Evolutionary conservation across 2,329 filamentous ascomycete genomes (phyloP), one percentile per base, ranked within the genome.

Genomic region (Fusarium albosuccineum): DNA sequence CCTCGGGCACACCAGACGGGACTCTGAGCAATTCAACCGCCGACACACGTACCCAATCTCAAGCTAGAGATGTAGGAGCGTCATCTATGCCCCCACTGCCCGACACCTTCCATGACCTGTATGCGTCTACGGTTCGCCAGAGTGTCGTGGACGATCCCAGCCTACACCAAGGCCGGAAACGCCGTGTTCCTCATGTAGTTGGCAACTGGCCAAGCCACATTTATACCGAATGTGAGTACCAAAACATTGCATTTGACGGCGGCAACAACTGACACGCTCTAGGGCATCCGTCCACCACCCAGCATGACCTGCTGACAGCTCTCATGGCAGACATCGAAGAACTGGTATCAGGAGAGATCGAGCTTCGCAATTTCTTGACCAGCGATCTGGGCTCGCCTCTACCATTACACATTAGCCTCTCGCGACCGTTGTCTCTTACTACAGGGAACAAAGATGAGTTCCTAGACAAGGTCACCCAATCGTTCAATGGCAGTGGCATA

Each of bases 181-280:
- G 96, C 41, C 87, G 91, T 59, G 92, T 89, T 49, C 94, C 95
- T 26, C 96, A 99, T 79, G 83, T 95, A 27, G 87, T 89, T 61
- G 96, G 96, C 62, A 93, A 94, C 77, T 99, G 96, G 96, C 93
- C 95, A 2, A 93, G 90, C 34, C 95, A 98, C 79, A 77, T 98
- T 45, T 98, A 97, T 77, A 83, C 97, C 58, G 95, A 98, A 82
- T 99, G 96, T 97, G 84, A 80, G 89, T 82, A 13, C 33, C 14
- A 4, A 40, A 41, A 30, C 6, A 16, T n/a, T n/a, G 13, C 6
- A n/a, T 34, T 14, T 29, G 5, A 26, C 26, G 29, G 22, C 22
- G n/a, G 53, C 45, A 9, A 67, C 56, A 11, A 9, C 29, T 53
- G 29, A 50, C 46, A 39, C 34, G 40, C 11, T 17, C 17, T 26